These are phyloP conservation scores for Ustilago trichophora DNA, from an alignment of 1,284 basidiomycete genomes.

Conservation along the genomic window DNA sequence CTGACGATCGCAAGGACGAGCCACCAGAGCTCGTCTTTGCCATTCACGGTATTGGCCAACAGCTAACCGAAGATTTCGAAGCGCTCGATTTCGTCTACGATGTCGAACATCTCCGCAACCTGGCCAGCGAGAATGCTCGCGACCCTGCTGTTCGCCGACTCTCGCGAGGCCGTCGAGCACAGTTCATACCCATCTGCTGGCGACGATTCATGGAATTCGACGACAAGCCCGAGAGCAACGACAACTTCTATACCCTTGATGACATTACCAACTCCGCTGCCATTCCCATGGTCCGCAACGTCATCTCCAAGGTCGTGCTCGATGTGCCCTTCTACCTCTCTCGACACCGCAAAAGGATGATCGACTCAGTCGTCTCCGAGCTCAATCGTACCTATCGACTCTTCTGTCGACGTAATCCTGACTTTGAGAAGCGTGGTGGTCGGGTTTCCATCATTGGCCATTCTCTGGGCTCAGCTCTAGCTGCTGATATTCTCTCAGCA, in stretches of 20 bases:
- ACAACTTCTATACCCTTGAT: conserved; percentile 68
- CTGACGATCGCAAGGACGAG: conserved; percentile 51
- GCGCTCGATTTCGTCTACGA: conserved; percentile 61
- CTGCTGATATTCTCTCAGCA: conserved; percentile 71
- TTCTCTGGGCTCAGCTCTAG: conserved; percentile 71
- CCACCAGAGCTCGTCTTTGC: conserved; percentile 58
- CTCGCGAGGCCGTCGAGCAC: conserved; percentile 66
- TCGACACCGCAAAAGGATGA: conserved; percentile 69
- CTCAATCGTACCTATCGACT: conserved; percentile 69
- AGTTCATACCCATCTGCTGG: conserved; percentile 73
- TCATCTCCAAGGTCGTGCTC: conserved; percentile 67
- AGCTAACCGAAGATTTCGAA: conserved; percentile 53
- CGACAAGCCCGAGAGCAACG: conserved; percentile 63
- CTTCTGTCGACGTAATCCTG: conserved; percentile 72
- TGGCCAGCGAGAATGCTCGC: conserved; percentile 41
- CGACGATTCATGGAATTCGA: conserved; percentile 68
- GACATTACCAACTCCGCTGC: conserved; percentile 61
- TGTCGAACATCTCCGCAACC: conserved; percentile 52
- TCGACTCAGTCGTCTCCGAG: conserved; percentile 68
- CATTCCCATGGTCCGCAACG: conserved; percentile 52
- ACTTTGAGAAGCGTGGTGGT: conserved; percentile 66
- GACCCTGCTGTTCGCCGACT: conserved; percentile 44
- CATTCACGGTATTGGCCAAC: conserved; percentile 62
- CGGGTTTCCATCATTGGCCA: conserved; percentile 69
- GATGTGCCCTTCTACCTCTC: conserved; percentile 69